Conservation (phyloP, 2,329 filamentous ascomycete species). For the Endoconidiophora laricicola region DNA sequence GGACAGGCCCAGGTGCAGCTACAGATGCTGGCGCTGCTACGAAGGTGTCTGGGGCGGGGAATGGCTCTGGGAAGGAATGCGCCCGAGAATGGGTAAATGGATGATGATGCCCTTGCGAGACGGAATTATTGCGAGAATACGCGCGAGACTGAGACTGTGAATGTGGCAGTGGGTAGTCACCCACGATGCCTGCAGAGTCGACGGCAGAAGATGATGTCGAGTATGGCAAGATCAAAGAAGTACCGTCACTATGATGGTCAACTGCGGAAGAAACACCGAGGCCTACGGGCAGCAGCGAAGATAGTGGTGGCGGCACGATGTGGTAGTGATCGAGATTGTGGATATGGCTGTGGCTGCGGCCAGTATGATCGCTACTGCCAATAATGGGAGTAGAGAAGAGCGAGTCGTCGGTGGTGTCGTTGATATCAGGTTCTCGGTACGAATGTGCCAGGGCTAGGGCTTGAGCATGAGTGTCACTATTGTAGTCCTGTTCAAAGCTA, state of each 20-base stretch:
- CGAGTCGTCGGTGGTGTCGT: not conserved
- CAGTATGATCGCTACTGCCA: not conserved
- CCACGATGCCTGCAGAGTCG: too few species aligned
- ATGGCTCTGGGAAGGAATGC: slow-evolving; percentile 8
- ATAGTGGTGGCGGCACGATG: too few species aligned
- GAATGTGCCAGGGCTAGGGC: slow-evolving; percentile 4
- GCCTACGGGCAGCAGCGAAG: too few species aligned
- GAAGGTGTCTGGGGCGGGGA: slow-evolving; percentile 5
- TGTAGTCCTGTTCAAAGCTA: not conserved
- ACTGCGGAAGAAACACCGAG: too few species aligned
- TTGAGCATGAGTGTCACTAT: slow-evolving; percentile 1
- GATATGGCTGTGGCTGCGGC: too few species aligned
- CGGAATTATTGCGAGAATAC: slow-evolving; percentile 11
- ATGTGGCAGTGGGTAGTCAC: too few species aligned
- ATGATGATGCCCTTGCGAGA: not conserved
- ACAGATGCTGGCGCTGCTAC: slow-evolving; percentile 2
- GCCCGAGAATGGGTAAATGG: slow-evolving; percentile 2
- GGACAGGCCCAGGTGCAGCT: not conserved
- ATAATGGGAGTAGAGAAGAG: too few species aligned
- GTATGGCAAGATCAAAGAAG: not conserved
- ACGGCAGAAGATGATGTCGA: not conserved
- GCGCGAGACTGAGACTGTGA: slow-evolving; percentile 1
- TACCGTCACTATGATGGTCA: too few species aligned
- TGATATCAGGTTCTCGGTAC: not conserved
- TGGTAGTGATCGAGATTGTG: too few species aligned